phyloP scores from a whole-genome alignment of 805 yeast genomes.

The Nakazawaea ernobii region DNA sequence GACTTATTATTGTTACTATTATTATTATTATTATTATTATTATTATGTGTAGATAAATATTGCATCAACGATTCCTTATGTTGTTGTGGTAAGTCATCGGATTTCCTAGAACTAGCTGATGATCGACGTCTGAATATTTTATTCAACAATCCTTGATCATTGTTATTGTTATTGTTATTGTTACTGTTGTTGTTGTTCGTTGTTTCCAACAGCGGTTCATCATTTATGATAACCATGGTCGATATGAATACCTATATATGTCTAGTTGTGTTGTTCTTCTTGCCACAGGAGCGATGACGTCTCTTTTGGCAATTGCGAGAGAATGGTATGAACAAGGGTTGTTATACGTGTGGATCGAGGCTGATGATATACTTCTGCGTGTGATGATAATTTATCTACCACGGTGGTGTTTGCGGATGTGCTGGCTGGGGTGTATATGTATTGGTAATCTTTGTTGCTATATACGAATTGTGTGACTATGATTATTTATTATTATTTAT shows the following conservation, averaged over 20 bases:
- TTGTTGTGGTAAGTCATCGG: constrained; percentile 1
- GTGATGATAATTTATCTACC: too few species aligned
- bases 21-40: too few species aligned
- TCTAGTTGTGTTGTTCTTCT: too few species aligned
- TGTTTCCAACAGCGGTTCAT: neutral
- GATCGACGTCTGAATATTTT: constrained; percentile 10
- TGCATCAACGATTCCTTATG: constrained; percentile 5
- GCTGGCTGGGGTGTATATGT: too few species aligned
- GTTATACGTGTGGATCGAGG: too few species aligned
- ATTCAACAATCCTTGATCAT: constrained; percentile 6
- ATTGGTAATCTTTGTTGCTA: too few species aligned
- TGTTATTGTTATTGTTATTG: neutral
- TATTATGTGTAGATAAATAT: neutral
- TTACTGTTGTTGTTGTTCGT: neutral
- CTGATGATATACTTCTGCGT: too few species aligned
- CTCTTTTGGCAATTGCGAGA: neutral
- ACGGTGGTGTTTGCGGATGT: too few species aligned
- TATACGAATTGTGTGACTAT: too few species aligned
- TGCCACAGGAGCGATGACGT: neutral
- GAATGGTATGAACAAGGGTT: too few species aligned
- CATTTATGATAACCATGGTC: neutral
- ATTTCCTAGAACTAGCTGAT: constrained; percentile 4
- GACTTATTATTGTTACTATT: too few species aligned
- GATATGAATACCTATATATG: neutral
- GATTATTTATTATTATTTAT: too few species aligned